Evolutionary conservation across 495 filamentous ascomycete genomes (phyloP).

Genomic region (Hypoxylon intermedium): DNA sequence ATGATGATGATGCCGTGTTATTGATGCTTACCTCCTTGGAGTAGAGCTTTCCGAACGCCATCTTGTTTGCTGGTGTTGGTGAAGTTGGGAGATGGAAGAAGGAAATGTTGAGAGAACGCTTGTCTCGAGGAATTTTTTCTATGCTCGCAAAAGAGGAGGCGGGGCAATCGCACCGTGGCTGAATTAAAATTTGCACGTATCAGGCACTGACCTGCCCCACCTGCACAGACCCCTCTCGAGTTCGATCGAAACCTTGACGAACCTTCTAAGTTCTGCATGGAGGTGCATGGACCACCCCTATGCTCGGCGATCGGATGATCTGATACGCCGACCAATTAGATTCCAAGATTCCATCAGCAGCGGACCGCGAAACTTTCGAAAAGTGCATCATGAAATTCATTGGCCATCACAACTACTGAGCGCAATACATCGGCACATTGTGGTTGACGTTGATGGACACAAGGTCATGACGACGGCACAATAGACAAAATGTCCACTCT

Average conservation of each 20-base stretch:
- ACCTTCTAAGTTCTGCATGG: too few relatives aligned
- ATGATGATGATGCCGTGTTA: constrained; percentile 4
- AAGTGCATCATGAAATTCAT: constrained; percentile 19
- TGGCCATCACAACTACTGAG: background rate
- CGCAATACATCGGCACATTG: background rate
- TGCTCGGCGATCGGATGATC: constrained; percentile 29
- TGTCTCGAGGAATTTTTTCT: constrained; percentile 42
- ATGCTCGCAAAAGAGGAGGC: constrained; percentile 33
- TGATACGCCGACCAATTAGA: constrained; percentile 23
- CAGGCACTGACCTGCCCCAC: constrained; percentile 28
- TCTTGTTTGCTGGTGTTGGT: constrained; percentile 47
- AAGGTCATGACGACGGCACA: constrained; percentile 40
- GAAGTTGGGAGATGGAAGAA: constrained; percentile 45
- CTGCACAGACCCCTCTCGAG: background rate
- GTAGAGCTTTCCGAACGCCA: constrained; percentile 97
- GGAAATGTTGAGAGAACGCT: constrained; percentile 27
- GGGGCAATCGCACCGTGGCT: constrained; percentile 37
- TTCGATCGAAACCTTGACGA: too few relatives aligned
- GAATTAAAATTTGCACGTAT: constrained; percentile 18
- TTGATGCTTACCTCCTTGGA: constrained; percentile 73
- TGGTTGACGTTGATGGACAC: background rate
- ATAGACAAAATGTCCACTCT: constrained; percentile 43
- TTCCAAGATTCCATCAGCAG: constrained; percentile 1
- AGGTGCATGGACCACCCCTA: too few relatives aligned
- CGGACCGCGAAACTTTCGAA: constrained; percentile 8